phyloP scores from a whole-genome alignment of 2,329 filamentous ascomycete species.

The Fusarium dimerum region DNA sequence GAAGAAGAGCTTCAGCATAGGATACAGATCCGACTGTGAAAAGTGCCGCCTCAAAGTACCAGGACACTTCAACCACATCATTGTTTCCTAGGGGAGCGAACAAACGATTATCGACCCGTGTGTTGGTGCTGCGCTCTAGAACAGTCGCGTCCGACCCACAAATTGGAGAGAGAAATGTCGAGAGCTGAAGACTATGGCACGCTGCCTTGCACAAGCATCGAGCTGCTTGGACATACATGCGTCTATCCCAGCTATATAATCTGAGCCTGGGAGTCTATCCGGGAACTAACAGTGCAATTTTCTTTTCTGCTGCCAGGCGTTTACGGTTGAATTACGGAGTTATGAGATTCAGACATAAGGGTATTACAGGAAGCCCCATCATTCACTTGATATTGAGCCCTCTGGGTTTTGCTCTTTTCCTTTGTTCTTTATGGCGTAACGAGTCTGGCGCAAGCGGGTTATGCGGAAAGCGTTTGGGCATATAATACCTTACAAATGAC shows the following conservation, averaged over 20 bases:
- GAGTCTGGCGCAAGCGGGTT: slow-evolving; percentile 15
- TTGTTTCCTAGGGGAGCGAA: slow-evolving; percentile 55
- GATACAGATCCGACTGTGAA: slow-evolving; percentile 75
- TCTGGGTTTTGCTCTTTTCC: not conserved
- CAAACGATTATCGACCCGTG: slow-evolving; percentile 29
- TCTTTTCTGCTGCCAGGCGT: not conserved
- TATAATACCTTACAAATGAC: slow-evolving; percentile 2
- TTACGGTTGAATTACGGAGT: not conserved
- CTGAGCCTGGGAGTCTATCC: not conserved
- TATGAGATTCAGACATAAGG: not conserved
- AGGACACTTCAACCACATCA: slow-evolving; percentile 80
- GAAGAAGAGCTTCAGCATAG: slow-evolving; percentile 76
- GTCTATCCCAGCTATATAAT: not conserved
- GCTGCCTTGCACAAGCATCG: not conserved
- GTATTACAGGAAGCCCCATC: not conserved
- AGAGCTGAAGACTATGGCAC: slow-evolving; percentile 2
- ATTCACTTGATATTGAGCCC: slow-evolving; percentile 8
- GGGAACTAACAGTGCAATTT: too few species aligned
- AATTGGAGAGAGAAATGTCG: slow-evolving; percentile 19
- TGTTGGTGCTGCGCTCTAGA: slow-evolving; percentile 23
- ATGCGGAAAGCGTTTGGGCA: slow-evolving; percentile 15
- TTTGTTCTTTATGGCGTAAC: slow-evolving; percentile 14
- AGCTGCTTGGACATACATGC: not conserved
- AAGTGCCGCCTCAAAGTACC: slow-evolving; percentile 75
- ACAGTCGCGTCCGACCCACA: slow-evolving; percentile 28